Base-by-base conservation (phyloP, 306 rosid genomes). In the Cicer arietinum region DNA sequence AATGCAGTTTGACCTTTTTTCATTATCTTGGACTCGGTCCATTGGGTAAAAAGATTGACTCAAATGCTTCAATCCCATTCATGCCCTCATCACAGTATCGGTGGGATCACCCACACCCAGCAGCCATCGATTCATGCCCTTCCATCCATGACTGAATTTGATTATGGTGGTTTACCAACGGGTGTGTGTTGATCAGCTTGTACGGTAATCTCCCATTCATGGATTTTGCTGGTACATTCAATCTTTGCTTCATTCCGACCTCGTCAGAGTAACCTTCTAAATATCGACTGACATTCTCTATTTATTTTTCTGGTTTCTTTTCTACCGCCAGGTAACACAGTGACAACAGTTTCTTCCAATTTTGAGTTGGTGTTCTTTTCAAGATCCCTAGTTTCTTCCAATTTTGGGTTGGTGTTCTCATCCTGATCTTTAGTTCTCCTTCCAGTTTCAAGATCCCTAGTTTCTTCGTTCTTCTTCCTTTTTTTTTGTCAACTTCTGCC, bases 401-500 rank as follows among this genome's bases (percentile, higher is more conserved):
- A 14, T 52, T 51, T 52, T 52, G 58, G 9, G 22, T 52, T 52
- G 22, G 14, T 52, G 58, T 52, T 51, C 8, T 52, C 58, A 52
- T 52, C 25, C 25, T 52, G 18, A 7, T 52, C 58, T 52, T 8
- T 16, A 22, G 58, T 52, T 52, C 25, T 52, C 18, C 22, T 2
- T 52, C 58, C 58, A 52, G 58, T 52, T 52, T 25, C 58, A 52
- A 7, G 8, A 14, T 52, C 58, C 58, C 58, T 16, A 52, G 58
- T 7, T 52, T 17, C 18, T 22, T 17, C 11, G 1, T 7, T 52
- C 11, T 52, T 51, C 18, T 51, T 52, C 10, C 57, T 51, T 51
- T 51, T 51, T 51, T 14, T 14, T 7, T 30, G 37, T 30, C 18
- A 16, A 7, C 57, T 51, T 51, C 20, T 30, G 37, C 37, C 5